Base-by-base conservation (phyloP, 129 eudicot species). In the Mikania micrantha region DNA sequence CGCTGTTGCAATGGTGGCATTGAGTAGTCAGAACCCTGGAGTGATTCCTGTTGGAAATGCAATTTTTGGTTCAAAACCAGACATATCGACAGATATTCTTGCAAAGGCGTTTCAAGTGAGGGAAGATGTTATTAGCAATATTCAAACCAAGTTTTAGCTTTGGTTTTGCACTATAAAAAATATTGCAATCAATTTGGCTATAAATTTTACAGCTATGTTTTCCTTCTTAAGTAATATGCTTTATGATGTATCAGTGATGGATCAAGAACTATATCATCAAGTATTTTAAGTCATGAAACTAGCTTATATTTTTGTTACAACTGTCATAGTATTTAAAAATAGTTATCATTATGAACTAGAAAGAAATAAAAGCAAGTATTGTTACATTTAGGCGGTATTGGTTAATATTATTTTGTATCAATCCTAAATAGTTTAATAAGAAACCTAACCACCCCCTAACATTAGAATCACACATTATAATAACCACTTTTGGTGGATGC, bases 21-120 rank as follows among this genome's bases (percentile, higher is more conserved):
- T 78, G 57, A 71, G 57, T 28, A 72, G 82, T 64, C 82, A 78
- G 16, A 78, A 78, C 56, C 82, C 82, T 9, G 82, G 78, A 73
- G 82, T 72, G n/a, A 59, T 71, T 49, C 44, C 69, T 0, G 45
- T 72, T 56, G 70, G 69, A 25, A 78, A 19, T 45, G 74, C 73
- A 8, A 70, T 78, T n/a, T 78, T 78, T 54, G 82, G 82, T 34
- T 72, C 82, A 1, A 72, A 78, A 2, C 82, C 82, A 9, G 74
- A 73, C 32, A 78, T 78, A 65, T 72, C 78, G 1, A 68, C 68
- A 4, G 62, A 78, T 72, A 52, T 59, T 35, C 82, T 78, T 21
- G 47, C 74, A 25, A 66, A 52, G 39, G 78, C 82, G 31, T 78
- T 78, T 57, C 78, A 78, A 60, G 77, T 72, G 48, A 66, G 44